Conservation (phyloP, 768 basidiomycete species). For the Porphyrellus cyaneotinctus region DNA sequence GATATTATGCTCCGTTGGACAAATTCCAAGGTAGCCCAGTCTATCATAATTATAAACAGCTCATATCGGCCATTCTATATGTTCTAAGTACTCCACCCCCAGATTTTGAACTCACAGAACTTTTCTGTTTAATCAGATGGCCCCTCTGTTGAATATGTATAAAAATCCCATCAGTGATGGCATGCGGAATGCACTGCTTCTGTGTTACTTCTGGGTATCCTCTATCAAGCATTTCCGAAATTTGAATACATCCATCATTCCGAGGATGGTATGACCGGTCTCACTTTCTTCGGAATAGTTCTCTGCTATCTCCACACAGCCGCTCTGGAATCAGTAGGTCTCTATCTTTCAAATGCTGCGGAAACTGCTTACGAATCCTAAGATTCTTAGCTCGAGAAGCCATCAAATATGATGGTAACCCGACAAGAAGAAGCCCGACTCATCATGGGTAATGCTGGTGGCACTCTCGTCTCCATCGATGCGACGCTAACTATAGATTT, state of each 20-base stretch:
- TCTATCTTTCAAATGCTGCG: background rate
- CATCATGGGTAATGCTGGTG: constrained; percentile 66
- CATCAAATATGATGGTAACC: constrained; percentile 37
- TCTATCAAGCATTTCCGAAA: constrained; percentile 58
- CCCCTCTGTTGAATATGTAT: constrained; percentile 59
- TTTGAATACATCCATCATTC: constrained; percentile 47
- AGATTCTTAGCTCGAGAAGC: constrained; percentile 40
- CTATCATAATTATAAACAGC: constrained; percentile 55
- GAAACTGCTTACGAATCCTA: background rate
- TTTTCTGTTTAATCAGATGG: constrained; percentile 73
- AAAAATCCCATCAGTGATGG: constrained; percentile 32
- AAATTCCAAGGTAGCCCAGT: constrained; percentile 37
- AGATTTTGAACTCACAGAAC: constrained; percentile 37
- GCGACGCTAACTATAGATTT: constrained; percentile 1
- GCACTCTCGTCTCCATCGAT: constrained; percentile 59
- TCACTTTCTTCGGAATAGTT: constrained; percentile 51
- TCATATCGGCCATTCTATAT: constrained; percentile 70
- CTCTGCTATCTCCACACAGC: constrained; percentile 34
- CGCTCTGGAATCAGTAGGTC: constrained; percentile 42
- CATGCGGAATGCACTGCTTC: constrained; percentile 33
- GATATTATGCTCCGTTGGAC: constrained; percentile 61
- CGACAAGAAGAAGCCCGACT: constrained; percentile 65
- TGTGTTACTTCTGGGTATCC: constrained; percentile 42
- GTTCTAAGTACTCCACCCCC: constrained; percentile 19
- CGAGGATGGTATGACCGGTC: constrained; percentile 46